Base-by-base conservation (phyloP, 768 basidiomycete species). In the Mycena rosella region DNA sequence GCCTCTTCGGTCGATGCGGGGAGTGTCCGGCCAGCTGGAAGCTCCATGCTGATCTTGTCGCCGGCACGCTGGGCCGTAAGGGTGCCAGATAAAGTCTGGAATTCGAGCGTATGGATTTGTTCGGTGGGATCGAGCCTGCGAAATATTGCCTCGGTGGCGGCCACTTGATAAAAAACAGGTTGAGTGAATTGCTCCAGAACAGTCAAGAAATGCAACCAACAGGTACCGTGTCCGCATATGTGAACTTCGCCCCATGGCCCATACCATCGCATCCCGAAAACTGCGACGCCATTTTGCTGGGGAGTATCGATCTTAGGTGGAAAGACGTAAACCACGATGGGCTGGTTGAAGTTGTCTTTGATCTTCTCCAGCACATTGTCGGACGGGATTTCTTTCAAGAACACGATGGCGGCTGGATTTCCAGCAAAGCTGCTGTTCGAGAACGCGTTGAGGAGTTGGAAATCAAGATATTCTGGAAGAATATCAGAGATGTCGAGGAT, bases 191-290 rank as follows among this genome's bases (percentile, higher is more conserved):
- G 20, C 3, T 38, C n/a, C 17, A 24, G 36, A 14, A 6, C 6
- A 9, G 4, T 17, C 20, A 8, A 34, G 8, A 38, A n/a, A 24
- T 11, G 18, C 10, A 26, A 44, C 56, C 5, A 11, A 68, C 67
- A 44, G 9, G 67, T 68, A 8, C 67, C 67, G 26, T 68, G 67
- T n/a, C 67, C 67, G 18, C 67, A 68, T 20, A 68, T 68, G 10
- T 27, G 18, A 3, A 68, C 40, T 14, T 68, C 67, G 3, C 45
- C 44, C 27, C 34, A 30, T 0, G 67, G 67, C 4, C 67, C 67
- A 10, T 53, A 63, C 67, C 67, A 68, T 17, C 67, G 48, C n/a
- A 68, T 20, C 5, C 40, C 56, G 22, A 59, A 68, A 11, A 27
- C 29, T 5, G 56, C 49, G 42, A 32, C 27, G 4, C 67, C 57